These are phyloP conservation scores for Nicotiana rustica DNA, from an alignment of 305 asterid genomes.

Conservation along the genomic window DNA sequence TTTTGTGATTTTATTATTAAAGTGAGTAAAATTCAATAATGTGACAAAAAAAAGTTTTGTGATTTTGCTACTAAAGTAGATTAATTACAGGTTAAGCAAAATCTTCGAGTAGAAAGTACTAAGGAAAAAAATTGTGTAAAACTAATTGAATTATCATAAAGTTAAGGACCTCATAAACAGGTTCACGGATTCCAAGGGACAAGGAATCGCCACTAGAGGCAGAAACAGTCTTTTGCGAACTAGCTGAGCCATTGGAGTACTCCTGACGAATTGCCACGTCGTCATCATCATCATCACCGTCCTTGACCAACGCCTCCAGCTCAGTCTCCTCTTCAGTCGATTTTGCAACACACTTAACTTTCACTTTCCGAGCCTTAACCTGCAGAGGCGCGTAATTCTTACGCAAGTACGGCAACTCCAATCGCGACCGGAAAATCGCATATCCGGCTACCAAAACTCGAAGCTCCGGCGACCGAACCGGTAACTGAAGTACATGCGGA, in stretches of 20 bases:
- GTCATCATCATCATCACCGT: conserved; percentile 37
- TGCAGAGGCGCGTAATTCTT: conserved; percentile 42
- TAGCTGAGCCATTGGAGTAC: conserved; percentile 53
- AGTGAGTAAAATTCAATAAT: background rate
- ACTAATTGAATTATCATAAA: conserved; percentile 19
- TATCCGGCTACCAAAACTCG: conserved; percentile 29
- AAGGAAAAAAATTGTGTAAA: background rate
- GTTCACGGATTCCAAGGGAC: conserved; percentile 86
- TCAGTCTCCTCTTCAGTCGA: conserved; percentile 48
- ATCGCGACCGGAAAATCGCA: conserved; percentile 19
- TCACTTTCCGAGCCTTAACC: conserved; percentile 38
- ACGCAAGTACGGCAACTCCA: conserved; percentile 31
- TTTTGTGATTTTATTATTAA: too few relatives aligned
- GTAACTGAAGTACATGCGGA: conserved; percentile 31
- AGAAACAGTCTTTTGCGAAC: conserved; percentile 51
- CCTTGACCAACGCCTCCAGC: conserved; percentile 36
- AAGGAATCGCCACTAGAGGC: conserved; percentile 61
- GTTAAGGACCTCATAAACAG: conserved; percentile 78
- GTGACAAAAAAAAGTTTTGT: background rate
- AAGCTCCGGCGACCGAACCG: conserved; percentile 29
- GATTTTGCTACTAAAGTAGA: background rate
- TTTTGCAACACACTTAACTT: conserved; percentile 58
- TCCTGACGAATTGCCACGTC: conserved; percentile 43
- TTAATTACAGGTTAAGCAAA: background rate
- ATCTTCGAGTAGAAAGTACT: background rate